A percentile compares a stretch with the other conserved stretches of the same genome.
These are phyloP conservation scores for Astrephomene gubernaculifera DNA, from an alignment of 139 green algal species.

Conservation along the genomic window DNA sequence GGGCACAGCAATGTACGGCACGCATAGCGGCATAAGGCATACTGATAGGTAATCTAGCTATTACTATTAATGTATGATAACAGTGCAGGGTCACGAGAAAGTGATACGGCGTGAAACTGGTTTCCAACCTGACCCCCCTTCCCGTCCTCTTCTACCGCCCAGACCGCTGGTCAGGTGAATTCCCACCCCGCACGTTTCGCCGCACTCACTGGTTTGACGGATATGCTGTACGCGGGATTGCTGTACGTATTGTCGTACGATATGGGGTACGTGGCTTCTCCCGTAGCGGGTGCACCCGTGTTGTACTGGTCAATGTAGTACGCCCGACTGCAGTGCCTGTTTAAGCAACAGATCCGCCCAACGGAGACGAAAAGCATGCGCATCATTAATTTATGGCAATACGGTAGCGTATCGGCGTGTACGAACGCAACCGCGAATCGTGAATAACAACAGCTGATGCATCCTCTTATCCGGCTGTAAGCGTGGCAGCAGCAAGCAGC, in stretches of 20 bases:
- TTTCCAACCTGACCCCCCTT: too few species aligned
- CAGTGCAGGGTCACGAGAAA: too few species aligned
- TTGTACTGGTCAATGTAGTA: background rate
- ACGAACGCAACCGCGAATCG: background rate
- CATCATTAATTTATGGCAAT: background rate
- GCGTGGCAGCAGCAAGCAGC: background rate
- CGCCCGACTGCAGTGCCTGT: conserved; percentile 5
- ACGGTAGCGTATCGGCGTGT: background rate
- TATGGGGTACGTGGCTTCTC: too few species aligned
- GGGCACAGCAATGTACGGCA: too few species aligned
- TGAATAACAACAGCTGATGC: background rate
- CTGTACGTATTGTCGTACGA: background rate
- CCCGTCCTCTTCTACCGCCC: background rate
- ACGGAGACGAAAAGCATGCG: background rate
- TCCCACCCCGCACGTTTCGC: background rate
- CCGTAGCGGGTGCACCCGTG: too few species aligned
- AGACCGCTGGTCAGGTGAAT: background rate
- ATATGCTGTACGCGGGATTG: background rate
- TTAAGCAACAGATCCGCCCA: background rate
- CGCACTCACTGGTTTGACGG: background rate
- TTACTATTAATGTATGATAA: too few species aligned
- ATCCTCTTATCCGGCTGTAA: too few species aligned
- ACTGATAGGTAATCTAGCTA: too few species aligned
- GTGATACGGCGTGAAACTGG: too few species aligned
- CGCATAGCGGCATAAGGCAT: too few species aligned